Evolutionary conservation across 2,329 filamentous ascomycete genomes (phyloP).

Genomic region (Penicillium sp.): DNA sequence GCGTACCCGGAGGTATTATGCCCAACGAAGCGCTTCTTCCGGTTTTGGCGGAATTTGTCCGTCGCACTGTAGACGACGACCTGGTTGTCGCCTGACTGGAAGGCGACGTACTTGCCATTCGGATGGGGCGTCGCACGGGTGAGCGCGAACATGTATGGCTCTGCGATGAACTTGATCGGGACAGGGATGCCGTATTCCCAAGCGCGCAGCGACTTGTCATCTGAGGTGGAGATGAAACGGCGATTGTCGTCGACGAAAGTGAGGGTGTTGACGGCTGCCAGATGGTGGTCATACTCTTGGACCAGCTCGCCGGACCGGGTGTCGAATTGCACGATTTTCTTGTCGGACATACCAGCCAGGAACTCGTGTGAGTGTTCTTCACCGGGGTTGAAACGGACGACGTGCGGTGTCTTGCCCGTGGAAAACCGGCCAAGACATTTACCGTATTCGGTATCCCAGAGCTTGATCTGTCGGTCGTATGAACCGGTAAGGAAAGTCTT

Average conservation of each 20-base stretch:
- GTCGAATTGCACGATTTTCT: constrained; percentile 97
- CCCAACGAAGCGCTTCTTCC: constrained; percentile 91
- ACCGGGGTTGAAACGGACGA: constrained; percentile 83
- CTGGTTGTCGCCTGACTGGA: constrained; percentile 90
- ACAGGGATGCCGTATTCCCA: constrained; percentile 99
- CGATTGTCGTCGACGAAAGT: constrained; percentile 91
- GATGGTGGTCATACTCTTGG: constrained; percentile 96
- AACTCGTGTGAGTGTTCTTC: constrained; percentile 75
- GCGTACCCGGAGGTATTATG: constrained; percentile 94
- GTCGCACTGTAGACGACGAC: constrained; percentile 90
- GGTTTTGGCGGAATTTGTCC: constrained; percentile 93
- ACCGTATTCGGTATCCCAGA: constrained; percentile 97
- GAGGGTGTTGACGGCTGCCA: constrained; percentile 96
- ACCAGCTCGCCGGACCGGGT: constrained; percentile 71
- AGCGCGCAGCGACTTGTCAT: constrained; percentile 88
- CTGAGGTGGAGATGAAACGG: constrained; percentile 93
- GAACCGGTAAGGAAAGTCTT: constrained; percentile 81
- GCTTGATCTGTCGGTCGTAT: constrained; percentile 91
- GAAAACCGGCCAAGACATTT: constrained; percentile 79
- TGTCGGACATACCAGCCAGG: constrained; percentile 92
- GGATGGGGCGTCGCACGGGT: constrained; percentile 77
- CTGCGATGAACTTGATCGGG: constrained; percentile 95
- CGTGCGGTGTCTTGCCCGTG: constrained; percentile 89
- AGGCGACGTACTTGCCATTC: constrained; percentile 84
- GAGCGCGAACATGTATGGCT: constrained; percentile 96